These are phyloP conservation scores for Xylogone sp. DNA, from an alignment of 2,329 filamentous ascomycete genomes.

Conservation along the genomic window DNA sequence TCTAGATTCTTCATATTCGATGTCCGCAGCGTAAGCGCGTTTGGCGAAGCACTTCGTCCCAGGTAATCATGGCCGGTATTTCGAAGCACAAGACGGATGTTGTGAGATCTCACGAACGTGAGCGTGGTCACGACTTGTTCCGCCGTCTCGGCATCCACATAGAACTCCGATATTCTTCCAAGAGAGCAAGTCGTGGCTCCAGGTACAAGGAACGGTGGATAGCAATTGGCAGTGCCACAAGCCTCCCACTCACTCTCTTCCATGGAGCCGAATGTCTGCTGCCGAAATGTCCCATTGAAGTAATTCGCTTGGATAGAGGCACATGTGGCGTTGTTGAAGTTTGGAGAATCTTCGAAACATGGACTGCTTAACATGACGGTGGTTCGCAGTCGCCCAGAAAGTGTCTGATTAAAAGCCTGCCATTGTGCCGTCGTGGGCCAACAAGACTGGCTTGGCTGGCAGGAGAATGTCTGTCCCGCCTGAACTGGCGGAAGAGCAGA, in stretches of 20 bases:
- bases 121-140: constrained; percentile 25
- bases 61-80: constrained; percentile 43
- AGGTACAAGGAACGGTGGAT: no score
- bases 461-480: no score
- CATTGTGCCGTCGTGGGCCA: constrained; percentile 46
- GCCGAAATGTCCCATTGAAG: neutral
- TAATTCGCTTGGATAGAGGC: neutral
- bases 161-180: constrained; percentile 8
- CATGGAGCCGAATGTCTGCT: no score
- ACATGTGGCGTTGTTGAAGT: constrained; percentile 5
- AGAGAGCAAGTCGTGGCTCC: constrained; percentile 4
- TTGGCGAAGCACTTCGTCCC: constrained; percentile 9
- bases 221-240: no score
- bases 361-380: constrained; percentile 3
- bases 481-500: no score
- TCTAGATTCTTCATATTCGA: constrained; percentile 8
- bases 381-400: constrained; percentile 35
- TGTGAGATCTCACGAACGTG: constrained; percentile 25
- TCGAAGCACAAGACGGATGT: constrained; percentile 30
- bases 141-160: constrained; percentile 1
- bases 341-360: constrained; percentile 6
- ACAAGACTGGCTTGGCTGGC: neutral
- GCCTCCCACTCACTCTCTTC: no score
- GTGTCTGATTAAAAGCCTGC: constrained; percentile 40
- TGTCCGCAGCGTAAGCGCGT: constrained; percentile 8